A percentile compares a stretch with the other conserved stretches of the same genome.
phyloP scores from a whole-genome alignment of 2,329 filamentous ascomycete species.

The Talaromyces amestolkiae region DNA sequence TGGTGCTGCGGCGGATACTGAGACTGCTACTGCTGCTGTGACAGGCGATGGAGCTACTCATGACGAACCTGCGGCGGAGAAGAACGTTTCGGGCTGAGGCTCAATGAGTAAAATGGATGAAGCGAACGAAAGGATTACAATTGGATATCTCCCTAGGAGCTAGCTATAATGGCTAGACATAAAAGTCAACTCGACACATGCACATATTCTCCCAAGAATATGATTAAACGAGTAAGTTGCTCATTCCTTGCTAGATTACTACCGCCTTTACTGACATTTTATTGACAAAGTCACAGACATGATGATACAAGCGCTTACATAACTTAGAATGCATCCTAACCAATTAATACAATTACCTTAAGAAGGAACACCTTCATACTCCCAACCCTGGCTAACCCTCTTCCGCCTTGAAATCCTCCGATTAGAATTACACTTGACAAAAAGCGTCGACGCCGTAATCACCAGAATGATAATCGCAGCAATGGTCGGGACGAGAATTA shows the following conservation, averaged over 20 bases:
- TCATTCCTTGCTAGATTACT: no score
- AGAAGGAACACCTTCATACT: slow-evolving; percentile 66
- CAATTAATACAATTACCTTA: slow-evolving; percentile 22
- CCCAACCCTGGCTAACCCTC: slow-evolving; percentile 56
- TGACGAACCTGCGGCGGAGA: not conserved
- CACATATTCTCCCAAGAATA: not conserved
- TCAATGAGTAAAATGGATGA: not conserved
- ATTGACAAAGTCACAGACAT: no score
- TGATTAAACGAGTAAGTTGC: not conserved
- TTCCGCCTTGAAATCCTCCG: slow-evolving; percentile 52
- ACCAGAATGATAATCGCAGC: slow-evolving; percentile 63
- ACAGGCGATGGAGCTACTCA: not conserved
- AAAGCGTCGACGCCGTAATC: slow-evolving; percentile 59
- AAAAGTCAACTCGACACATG: not conserved
- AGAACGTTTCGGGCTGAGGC: not conserved
- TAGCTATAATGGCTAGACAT: not conserved
- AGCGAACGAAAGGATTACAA: not conserved
- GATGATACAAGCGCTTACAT: not conserved
- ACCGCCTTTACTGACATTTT: no score
- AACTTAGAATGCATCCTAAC: not conserved
- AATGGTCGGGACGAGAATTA: slow-evolving; percentile 60
- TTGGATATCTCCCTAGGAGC: not conserved
- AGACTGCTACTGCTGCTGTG: not conserved
- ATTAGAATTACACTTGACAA: slow-evolving; percentile 65
- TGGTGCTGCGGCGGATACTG: not conserved